phyloP scores from a whole-genome alignment of 2,329 filamentous ascomycete genomes.

The Fusarium keratoplasticum region DNA sequence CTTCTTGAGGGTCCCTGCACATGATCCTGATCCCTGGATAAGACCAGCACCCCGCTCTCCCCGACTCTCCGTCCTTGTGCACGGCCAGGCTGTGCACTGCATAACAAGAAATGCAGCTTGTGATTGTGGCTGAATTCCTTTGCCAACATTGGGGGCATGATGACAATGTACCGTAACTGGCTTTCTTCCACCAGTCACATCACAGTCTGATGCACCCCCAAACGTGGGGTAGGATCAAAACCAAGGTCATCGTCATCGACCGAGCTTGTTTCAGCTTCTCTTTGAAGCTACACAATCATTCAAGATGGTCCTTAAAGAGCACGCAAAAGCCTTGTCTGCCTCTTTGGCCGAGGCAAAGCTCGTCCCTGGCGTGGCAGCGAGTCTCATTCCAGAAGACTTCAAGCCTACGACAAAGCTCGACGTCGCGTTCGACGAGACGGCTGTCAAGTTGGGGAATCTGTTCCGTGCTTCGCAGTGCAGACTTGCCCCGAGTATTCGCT shows the following conservation, averaged over 20 bases:
- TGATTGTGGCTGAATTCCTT: neutral
- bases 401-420: constrained; percentile 54
- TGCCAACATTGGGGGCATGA: constrained; percentile 19
- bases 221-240: constrained; percentile 35
- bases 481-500: constrained; percentile 51
- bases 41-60: neutral
- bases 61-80: neutral
- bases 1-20: neutral
- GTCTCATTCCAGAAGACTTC: constrained; percentile 57
- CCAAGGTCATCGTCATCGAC: constrained; percentile 28
- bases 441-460: constrained; percentile 52
- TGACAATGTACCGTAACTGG: neutral
- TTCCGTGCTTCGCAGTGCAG: constrained; percentile 55
- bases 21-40: neutral
- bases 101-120: neutral
- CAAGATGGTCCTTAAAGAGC: constrained; percentile 34
- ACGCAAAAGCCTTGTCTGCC: constrained; percentile 34
- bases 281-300: neutral
- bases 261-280: constrained; percentile 11
- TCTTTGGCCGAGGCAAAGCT: constrained; percentile 54
- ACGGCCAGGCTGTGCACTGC: neutral
- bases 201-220: constrained; percentile 18
- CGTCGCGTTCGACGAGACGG: constrained; percentile 51
- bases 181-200: constrained; percentile 37
- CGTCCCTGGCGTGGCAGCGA: constrained; percentile 54